Percentiles rank a stretch among this genome's conserved stretches.
Evolutionary conservation across 1,284 basidiomycete species (phyloP).

Genomic region (Cerioporus squamosus): DNA sequence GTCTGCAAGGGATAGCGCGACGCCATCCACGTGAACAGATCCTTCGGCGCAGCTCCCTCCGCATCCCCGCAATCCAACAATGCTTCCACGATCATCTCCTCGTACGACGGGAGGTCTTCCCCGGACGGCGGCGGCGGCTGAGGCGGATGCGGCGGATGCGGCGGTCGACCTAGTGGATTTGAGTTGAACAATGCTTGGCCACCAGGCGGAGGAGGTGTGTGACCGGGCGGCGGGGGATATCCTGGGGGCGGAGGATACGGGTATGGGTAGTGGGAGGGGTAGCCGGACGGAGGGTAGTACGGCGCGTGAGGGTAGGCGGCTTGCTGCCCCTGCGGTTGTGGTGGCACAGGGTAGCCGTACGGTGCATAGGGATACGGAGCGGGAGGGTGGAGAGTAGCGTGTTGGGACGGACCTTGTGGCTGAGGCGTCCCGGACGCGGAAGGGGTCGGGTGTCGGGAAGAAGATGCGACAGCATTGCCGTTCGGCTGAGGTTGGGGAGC

Average conservation of each 20-base stretch:
- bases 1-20: conserved; percentile 77
- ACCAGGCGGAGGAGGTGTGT: conserved; percentile 9
- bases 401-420: conserved; percentile 13
- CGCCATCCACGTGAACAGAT: conserved; percentile 80
- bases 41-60: conserved; percentile 79
- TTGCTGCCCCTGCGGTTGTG: conserved; percentile 39
- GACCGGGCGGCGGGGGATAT: conserved; percentile 30
- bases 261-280: conserved; percentile 32
- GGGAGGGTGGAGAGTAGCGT: conserved; percentile 19
- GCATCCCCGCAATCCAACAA: conserved; percentile 63
- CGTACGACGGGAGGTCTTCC: conserved; percentile 81
- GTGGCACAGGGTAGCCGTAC: conserved; percentile 28
- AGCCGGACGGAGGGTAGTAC: conserved; percentile 45
- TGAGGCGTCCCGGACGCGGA: conserved; percentile 15
- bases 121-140: conserved; percentile 34
- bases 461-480: background rate
- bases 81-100: conserved; percentile 86
- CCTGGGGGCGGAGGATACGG: conserved; percentile 48
- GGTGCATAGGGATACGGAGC: conserved; percentile 35
- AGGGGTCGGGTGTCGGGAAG: conserved; percentile 18
- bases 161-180: conserved; percentile 17
- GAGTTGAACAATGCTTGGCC: conserved; percentile 17
- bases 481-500: conserved; percentile 20
- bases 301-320: conserved; percentile 63
- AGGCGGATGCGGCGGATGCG: conserved; percentile 31